These are phyloP conservation scores for Tolypocladium guangdongense DNA, from an alignment of 2,329 filamentous ascomycete species.

Conservation along the genomic window DNA sequence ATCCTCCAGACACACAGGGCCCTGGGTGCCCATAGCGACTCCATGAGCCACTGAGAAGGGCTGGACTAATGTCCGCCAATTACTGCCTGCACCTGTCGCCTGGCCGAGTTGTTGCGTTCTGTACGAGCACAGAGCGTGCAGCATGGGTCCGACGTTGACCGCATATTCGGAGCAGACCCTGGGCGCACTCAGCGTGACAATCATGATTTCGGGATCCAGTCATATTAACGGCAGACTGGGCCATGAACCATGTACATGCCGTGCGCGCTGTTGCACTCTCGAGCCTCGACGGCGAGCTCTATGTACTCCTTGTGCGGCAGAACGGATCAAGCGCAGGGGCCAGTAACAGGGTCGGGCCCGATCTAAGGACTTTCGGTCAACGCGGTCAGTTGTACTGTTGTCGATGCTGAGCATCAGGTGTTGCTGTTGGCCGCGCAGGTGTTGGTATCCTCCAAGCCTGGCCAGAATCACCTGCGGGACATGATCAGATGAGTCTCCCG, in stretches of 20 bases:
- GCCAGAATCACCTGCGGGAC: background rate
- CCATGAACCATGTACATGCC: too few species aligned
- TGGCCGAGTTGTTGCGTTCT: background rate
- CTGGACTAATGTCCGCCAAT: background rate
- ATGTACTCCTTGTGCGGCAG: background rate
- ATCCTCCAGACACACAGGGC: background rate
- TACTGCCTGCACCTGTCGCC: too few species aligned
- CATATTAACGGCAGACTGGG: background rate
- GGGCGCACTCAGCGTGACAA: background rate
- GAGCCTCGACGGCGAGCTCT: background rate
- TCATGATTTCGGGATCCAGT: background rate
- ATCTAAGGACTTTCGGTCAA: background rate
- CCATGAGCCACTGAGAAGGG: background rate
- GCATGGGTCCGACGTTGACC: background rate
- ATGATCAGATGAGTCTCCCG: background rate
- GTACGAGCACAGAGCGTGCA: background rate
- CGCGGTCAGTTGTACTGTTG: background rate
- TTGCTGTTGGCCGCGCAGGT: background rate
- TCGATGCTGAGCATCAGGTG: background rate
- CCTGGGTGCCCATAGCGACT: background rate
- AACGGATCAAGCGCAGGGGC: background rate
- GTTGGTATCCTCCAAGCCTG: background rate
- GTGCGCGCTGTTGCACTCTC: too few species aligned
- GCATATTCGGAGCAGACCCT: background rate
- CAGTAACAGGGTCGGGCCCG: background rate